These are phyloP conservation scores for Orobanche coerulescens DNA, from an alignment of 257 asterid genomes.

Conservation along the genomic window DNA sequence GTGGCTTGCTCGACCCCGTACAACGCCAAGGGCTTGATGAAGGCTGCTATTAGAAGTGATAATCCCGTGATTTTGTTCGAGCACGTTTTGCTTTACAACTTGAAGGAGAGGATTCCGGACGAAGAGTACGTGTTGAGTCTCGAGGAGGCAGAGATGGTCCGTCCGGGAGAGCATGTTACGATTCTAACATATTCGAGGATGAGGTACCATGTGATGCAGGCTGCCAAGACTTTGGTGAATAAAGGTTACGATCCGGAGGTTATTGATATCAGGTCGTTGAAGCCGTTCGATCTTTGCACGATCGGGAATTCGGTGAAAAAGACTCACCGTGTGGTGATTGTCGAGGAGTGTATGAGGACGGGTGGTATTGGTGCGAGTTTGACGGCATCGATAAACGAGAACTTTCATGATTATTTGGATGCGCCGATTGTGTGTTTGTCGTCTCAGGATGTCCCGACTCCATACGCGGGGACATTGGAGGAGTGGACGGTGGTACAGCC, in stretches of 20 bases:
- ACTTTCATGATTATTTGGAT: slow-evolving; percentile 71
- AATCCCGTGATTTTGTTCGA: slow-evolving; percentile 77
- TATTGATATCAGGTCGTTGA: slow-evolving; percentile 76
- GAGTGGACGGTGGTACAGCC: slow-evolving; percentile 86
- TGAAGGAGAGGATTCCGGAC: slow-evolving; percentile 77
- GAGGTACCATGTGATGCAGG: slow-evolving; percentile 94
- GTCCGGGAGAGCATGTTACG: slow-evolving; percentile 73
- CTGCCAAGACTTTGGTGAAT: slow-evolving; percentile 64
- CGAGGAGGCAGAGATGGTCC: slow-evolving; percentile 85
- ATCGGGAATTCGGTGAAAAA: slow-evolving; percentile 79
- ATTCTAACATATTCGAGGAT: slow-evolving; percentile 74
- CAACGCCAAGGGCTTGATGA: slow-evolving; percentile 80
- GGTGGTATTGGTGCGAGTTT: slow-evolving; percentile 87
- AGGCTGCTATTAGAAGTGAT: slow-evolving; percentile 74
- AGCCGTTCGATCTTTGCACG: slow-evolving; percentile 69
- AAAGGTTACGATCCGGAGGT: slow-evolving; percentile 82
- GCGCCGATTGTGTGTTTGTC: slow-evolving; percentile 70
- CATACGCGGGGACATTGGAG: slow-evolving; percentile 70
- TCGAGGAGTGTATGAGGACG: slow-evolving; percentile 90
- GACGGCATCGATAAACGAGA: slow-evolving; percentile 64
- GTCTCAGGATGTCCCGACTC: slow-evolving; percentile 84
- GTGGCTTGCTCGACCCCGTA: slow-evolving; percentile 83
- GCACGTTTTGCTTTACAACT: slow-evolving; percentile 74
- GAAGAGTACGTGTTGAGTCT: slow-evolving; percentile 59
- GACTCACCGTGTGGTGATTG: slow-evolving; percentile 68